Evolutionary conservation across 192 early-diverging fungal species (phyloP), one percentile per base, ranked within the genome.

Genomic region (Coemansia sp.): DNA sequence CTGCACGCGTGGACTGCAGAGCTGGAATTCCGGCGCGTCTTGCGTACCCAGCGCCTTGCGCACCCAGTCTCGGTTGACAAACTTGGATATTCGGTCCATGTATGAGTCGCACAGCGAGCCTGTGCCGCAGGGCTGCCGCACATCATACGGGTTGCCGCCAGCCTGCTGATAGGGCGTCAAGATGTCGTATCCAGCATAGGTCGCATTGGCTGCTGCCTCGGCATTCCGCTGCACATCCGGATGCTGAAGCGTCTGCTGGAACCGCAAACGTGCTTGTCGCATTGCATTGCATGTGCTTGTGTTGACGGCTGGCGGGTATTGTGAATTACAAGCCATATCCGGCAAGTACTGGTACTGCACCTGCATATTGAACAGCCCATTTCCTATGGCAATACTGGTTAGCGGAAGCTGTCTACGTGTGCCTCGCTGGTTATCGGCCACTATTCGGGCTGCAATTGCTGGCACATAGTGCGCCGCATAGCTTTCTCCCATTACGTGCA

Each of bases 381-480:
- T 96, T 15, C 95, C 93, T 42, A 97, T 88, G 34, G 86, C 71
- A 44, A 93, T 69, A 14, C 85, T 83, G 20, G 75, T 82, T 51
- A 92, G 80, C 20, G 86, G 82, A 53, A 94, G 84, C 48, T 50
- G 11, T 14, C 28, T 42, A 3, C 14, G 9, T 7, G 20, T 11
- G 14, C 20, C 15, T 8, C 8, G 38, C 14, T 34, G 28, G 79
- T 95, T 94, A 11, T 80, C 76, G 4, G 77, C 73, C 20, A 83
- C 66, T 58, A 97, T 91, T 37, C 82, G 85, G 28, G 69, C 54
- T 1, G 83, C 93, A 40, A 94, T 85, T 20, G 87, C 93, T 26
- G 95, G 95, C 37, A 98, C 84, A 64, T 96, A 98, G 76, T 96
- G 93, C 2, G 92, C 95, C 5, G 82, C 88, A 51, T 92, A 86